phyloP scores from a whole-genome alignment of 306 rosid genomes.

The Mimosa pudica region DNA sequence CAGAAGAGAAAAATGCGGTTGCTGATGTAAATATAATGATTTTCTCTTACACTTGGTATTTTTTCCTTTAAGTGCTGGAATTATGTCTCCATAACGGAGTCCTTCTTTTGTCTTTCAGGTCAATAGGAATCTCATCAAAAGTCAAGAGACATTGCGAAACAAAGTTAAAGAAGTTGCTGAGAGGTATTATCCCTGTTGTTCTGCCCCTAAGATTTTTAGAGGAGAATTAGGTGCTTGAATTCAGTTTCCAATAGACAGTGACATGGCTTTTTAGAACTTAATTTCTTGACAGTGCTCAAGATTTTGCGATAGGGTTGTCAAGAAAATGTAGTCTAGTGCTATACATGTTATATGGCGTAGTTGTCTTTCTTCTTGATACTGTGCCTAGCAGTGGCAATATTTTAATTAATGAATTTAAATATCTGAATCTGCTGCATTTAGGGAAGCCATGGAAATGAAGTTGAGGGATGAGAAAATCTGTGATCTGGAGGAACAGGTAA shows the following conservation, averaged over 20 bases:
- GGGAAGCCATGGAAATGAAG: conserved; percentile 63
- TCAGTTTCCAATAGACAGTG: neutral
- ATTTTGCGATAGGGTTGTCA: neutral
- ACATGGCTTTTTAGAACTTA: neutral
- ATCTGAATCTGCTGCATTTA: conserved; percentile 41
- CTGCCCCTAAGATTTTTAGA: neutral
- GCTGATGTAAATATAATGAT: conserved; percentile 53
- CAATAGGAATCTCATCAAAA: conserved; percentile 72
- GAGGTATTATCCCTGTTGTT: conserved; percentile 49
- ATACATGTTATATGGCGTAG: neutral
- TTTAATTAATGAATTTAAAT: neutral
- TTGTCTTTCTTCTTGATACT: conserved; percentile 1
- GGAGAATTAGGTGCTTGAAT: neutral
- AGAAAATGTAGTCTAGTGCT: neutral
- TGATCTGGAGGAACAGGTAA: conserved; percentile 96
- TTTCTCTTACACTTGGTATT: conserved; percentile 16
- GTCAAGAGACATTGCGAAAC: conserved; percentile 63
- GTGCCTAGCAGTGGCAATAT: conserved; percentile 21
- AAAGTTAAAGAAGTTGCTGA: conserved; percentile 75
- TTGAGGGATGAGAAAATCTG: conserved; percentile 54
- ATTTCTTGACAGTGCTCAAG: neutral
- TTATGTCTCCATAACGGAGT: neutral
- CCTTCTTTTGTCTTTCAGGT: conserved; percentile 46
- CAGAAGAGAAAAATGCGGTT: conserved; percentile 58
- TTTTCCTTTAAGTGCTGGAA: conserved; percentile 24